Base-by-base conservation (phyloP, 2,329 filamentous ascomycete genomes). In the Chaetomiaceae sp. region DNA sequence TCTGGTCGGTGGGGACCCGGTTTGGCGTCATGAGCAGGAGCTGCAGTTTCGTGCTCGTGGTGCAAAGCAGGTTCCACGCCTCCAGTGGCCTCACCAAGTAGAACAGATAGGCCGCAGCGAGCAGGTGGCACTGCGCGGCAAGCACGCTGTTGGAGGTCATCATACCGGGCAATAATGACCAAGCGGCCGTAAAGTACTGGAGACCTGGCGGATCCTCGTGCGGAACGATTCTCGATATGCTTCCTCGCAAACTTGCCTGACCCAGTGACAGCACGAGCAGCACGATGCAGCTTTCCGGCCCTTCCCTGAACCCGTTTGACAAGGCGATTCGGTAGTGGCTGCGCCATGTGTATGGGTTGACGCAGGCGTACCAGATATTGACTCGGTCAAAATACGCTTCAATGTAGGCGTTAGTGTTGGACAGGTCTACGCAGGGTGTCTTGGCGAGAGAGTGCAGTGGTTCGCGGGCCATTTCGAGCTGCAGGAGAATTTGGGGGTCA, bases 291-390 rank as follows among this genome's bases (percentile, higher is more conserved):
- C 87, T 91, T 64, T 92, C 88, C 0, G 87, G 83, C 0, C 89
- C 88, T 61, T 90, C 85, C 33, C 85, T 80, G 61, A 92, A 91
- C 1, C 86, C 84, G 59, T 86, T 86, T 2, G 86, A 86, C 6
- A 90, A 76, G 0, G 89, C 89, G 4, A 79, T 86, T 25, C 84
- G 81, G 65, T 91, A 91, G 65, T 90, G 85, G 55, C 78, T 82
- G 37, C 80, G 77, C 88, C 89, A 94, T 1, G 84, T 87, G 67
- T 88, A 88, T 1, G 88, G 88, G 65, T 90, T 91, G 30, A 94
- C 87, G 61, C 87, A 90, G 9, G 89, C 88, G 63, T 92, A 92
- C 86, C 89, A 92, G 3, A 90, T 78, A 59, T 92, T 92, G 55
- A 90, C 89, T 37, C 85, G 78, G 53, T 87, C 84, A 64, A 92